A percentile compares a stretch with the other conserved stretches of the same genome.
phyloP scores from a whole-genome alignment of 2,329 filamentous ascomycete genomes.

The Laburnicola sp. region DNA sequence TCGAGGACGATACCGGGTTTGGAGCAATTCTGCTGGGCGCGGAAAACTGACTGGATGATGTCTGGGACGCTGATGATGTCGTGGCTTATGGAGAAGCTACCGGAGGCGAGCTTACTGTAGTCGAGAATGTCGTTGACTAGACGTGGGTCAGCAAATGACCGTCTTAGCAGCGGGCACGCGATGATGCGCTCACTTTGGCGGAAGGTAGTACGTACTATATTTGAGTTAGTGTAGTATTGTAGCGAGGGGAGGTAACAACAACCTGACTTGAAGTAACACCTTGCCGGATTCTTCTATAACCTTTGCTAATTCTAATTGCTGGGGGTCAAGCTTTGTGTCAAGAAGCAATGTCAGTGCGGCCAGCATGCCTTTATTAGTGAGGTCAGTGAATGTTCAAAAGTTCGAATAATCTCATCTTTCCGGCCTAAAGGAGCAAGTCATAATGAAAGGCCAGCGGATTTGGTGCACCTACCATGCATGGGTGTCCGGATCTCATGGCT shows the following conservation, averaged over 20 bases:
- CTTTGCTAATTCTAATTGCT: constrained; percentile 60
- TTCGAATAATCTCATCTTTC: no score
- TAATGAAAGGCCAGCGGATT: no score
- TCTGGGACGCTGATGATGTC: constrained; percentile 56
- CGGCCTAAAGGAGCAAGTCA: no score
- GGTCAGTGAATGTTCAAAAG: no score
- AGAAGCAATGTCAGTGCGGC: constrained; percentile 48
- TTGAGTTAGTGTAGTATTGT: no score
- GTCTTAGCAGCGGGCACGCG: no score
- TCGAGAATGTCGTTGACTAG: constrained; percentile 71
- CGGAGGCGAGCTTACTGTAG: constrained; percentile 65
- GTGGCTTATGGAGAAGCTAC: constrained; percentile 60
- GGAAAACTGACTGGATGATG: constrained; percentile 55
- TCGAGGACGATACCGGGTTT: constrained; percentile 54
- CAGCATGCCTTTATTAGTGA: not conserved
- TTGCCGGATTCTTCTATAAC: constrained; percentile 64
- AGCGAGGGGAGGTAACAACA: no score
- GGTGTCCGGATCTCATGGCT: constrained; percentile 67
- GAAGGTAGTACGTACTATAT: no score
- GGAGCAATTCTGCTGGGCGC: constrained; percentile 54
- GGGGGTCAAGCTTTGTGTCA: constrained; percentile 56
- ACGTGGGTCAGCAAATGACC: no score
- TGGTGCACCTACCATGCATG: constrained; percentile 54
- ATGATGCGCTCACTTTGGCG: no score
- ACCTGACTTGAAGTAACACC: constrained; percentile 62